Percentiles rank a stretch among this genome's conserved stretches.
Evolutionary conservation across 2,329 filamentous ascomycete genomes (phyloP).

Genomic region (Cucurbitaria berberidis): DNA sequence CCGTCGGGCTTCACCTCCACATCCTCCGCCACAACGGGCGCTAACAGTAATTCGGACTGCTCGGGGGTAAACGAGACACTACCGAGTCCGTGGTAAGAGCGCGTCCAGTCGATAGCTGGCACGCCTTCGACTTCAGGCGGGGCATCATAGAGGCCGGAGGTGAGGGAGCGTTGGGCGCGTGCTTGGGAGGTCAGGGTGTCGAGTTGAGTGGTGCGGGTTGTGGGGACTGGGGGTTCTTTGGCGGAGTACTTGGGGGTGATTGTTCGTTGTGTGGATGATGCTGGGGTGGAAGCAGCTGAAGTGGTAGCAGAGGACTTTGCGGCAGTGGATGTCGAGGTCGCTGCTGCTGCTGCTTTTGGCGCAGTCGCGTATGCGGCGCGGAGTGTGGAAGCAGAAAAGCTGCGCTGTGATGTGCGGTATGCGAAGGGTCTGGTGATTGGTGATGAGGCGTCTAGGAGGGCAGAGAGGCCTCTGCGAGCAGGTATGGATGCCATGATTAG

Average conservation of each 20-base stretch:
- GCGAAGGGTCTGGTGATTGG: constrained; percentile 22
- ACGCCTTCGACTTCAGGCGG: constrained; percentile 58
- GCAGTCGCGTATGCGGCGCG: constrained; percentile 33
- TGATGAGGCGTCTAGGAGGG: constrained; percentile 21
- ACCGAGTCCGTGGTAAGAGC: constrained; percentile 81
- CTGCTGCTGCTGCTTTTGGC: constrained; percentile 21
- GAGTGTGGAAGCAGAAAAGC: constrained; percentile 29
- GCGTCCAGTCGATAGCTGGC: constrained; percentile 76
- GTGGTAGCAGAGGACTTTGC: constrained; percentile 19
- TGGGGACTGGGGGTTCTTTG: constrained; percentile 44
- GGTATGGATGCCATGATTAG: constrained; percentile 28
- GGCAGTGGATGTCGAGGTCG: constrained; percentile 14
- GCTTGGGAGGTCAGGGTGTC: constrained; percentile 33
- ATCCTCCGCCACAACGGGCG: constrained; percentile 72
- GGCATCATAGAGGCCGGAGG: constrained; percentile 57
- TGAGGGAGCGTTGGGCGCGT: constrained; percentile 51
- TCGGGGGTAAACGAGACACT: constrained; percentile 73
- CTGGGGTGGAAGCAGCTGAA: constrained; percentile 14
- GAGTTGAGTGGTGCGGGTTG: constrained; percentile 36
- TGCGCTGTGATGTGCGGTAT: constrained; percentile 23
- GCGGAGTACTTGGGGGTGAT: constrained; percentile 34
- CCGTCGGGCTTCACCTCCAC: constrained; percentile 98
- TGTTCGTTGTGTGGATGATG: constrained; percentile 33
- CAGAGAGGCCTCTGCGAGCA: constrained; percentile 26
- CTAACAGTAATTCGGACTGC: constrained; percentile 70